Evolutionary conservation across 805 yeast genomes (phyloP).

Genomic region (Blastobotrys americana): DNA sequence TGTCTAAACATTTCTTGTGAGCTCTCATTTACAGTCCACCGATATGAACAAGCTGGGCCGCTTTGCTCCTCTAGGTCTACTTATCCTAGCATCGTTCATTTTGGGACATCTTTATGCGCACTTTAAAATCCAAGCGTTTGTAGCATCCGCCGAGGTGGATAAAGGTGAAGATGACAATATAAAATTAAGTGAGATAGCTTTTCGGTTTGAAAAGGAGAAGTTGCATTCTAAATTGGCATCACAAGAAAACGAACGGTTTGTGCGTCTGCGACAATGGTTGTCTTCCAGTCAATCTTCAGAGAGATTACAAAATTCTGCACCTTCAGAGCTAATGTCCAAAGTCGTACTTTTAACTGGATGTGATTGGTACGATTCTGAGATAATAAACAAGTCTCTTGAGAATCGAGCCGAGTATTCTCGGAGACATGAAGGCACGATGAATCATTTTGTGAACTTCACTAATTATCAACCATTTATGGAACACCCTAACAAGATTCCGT

Average conservation of each 20-base stretch:
- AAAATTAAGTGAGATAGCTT: background rate
- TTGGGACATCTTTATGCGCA: background rate
- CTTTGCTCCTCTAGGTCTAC: conserved; percentile 3
- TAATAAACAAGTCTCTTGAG: conserved; percentile 10
- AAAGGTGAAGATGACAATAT: background rate
- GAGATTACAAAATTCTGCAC: conserved; percentile 3
- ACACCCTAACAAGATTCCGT: conserved; percentile 11
- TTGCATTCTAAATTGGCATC: background rate
- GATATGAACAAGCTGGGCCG: background rate
- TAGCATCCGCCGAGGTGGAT: background rate
- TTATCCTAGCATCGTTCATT: background rate
- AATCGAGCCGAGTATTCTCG: conserved; percentile 29
- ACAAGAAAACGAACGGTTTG: background rate
- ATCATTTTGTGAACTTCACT: conserved; percentile 24
- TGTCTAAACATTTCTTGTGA: too few species aligned
- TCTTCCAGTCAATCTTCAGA: background rate
- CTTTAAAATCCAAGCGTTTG: background rate
- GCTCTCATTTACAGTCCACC: too few species aligned
- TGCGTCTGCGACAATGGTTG: conserved; percentile 1
- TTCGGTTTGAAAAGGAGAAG: background rate
- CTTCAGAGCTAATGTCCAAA: background rate
- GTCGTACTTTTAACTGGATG: conserved; percentile 4
- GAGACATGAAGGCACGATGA: conserved; percentile 27
- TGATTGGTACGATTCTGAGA: conserved; percentile 1
- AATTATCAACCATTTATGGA: conserved; percentile 10